These are phyloP conservation scores for Neofusicoccum sp. DNA, from an alignment of 2,329 filamentous ascomycete species.

Conservation along the genomic window DNA sequence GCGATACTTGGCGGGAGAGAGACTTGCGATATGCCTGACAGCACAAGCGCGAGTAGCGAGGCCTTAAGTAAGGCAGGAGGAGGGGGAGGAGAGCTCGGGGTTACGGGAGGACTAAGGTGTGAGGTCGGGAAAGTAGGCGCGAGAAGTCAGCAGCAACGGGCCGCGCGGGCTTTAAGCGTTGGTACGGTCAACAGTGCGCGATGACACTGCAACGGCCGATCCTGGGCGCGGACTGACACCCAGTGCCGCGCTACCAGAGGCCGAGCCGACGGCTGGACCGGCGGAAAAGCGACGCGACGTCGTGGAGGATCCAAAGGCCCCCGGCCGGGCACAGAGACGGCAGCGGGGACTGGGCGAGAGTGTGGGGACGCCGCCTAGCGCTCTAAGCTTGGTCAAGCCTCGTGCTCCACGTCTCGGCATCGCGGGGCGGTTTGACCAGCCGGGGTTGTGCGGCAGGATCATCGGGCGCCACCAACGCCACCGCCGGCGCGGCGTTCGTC, in stretches of 20 bases:
- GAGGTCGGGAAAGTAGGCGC: not conserved
- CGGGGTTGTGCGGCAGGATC: not conserved
- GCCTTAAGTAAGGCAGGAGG: not conserved
- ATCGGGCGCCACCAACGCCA: not conserved
- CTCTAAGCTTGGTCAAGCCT: conserved; percentile 1
- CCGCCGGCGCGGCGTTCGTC: not conserved
- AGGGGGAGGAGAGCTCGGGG: not conserved
- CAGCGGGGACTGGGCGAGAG: not conserved
- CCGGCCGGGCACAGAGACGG: not conserved
- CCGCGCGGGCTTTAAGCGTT: not conserved
- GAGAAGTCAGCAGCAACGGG: not conserved
- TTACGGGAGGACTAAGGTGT: not conserved
- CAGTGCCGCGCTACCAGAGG: too few relatives aligned
- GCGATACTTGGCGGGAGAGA: not conserved
- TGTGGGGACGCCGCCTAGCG: not conserved
- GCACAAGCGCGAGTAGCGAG: not conserved
- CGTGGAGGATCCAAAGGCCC: too few relatives aligned
- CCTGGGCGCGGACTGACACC: too few relatives aligned
- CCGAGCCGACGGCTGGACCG: too few relatives aligned
- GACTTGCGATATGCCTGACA: too few relatives aligned
- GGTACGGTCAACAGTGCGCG: not conserved
- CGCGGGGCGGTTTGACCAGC: conserved; percentile 3
- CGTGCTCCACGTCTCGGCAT: conserved; percentile 9
- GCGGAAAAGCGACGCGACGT: too few relatives aligned
- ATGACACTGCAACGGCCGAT: not conserved